These are phyloP conservation scores for Phyllosticta citriasiana DNA, from an alignment of 2,329 filamentous ascomycete species.

Conservation along the genomic window DNA sequence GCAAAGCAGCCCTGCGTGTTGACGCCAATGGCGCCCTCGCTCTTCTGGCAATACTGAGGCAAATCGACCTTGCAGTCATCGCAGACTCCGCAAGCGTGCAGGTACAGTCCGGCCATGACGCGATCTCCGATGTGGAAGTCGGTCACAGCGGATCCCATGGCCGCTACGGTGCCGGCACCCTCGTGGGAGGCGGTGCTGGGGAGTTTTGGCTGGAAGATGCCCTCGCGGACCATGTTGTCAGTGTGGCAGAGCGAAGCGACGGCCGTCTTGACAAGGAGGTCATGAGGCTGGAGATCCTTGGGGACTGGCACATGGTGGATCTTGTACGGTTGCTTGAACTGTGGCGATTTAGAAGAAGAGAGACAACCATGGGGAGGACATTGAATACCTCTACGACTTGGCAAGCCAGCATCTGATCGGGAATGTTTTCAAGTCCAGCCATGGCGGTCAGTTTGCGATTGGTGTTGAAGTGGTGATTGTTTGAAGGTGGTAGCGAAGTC, in stretches of 20 bases:
- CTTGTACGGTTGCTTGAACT: constrained; percentile 47
- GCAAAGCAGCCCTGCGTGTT: constrained; percentile 46
- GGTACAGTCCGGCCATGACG: constrained; percentile 46
- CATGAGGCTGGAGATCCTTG: constrained; percentile 35
- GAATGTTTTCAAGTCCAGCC: constrained; percentile 21
- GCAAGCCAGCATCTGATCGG: constrained; percentile 38
- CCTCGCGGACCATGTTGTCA: constrained; percentile 45
- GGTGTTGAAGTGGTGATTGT: not conserved
- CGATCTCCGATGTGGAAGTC: constrained; percentile 42
- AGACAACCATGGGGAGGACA: not conserved
- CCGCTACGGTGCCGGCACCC: constrained; percentile 45
- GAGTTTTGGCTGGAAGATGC: constrained; percentile 39
- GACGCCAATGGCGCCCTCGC: constrained; percentile 40
- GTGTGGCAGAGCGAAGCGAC: constrained; percentile 55
- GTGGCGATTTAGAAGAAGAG: not conserved
- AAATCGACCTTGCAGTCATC: constrained; percentile 42
- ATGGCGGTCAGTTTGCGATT: not conserved
- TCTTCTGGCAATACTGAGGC: constrained; percentile 44
- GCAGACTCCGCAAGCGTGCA: constrained; percentile 45
- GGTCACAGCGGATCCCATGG: constrained; percentile 32
- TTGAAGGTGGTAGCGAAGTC: not conserved
- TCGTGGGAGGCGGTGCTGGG: constrained; percentile 49
- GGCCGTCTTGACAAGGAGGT: constrained; percentile 51
- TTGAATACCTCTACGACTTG: constrained; percentile 35
- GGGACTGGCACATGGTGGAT: constrained; percentile 43